Conservation (phyloP, 2,329 filamentous ascomycete genomes). For the Raffaelea arxii region DNA sequence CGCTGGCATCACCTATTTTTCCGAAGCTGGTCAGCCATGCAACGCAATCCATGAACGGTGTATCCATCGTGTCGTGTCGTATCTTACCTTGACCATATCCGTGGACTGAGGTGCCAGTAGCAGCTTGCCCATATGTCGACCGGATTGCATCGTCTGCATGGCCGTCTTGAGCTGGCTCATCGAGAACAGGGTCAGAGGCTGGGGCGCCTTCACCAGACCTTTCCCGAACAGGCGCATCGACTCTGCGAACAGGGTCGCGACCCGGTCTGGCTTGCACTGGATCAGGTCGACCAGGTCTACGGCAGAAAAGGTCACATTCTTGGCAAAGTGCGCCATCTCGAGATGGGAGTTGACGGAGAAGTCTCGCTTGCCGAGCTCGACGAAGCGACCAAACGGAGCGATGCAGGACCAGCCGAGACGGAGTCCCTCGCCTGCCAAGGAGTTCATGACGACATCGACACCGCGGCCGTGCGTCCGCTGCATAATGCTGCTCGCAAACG, state of each 20-base stretch:
- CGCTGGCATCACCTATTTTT: too few species aligned
- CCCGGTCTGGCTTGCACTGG: not conserved
- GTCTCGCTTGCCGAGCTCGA: conserved; percentile 8
- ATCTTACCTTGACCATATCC: not conserved
- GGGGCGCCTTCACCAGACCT: not conserved
- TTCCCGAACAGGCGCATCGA: not conserved
- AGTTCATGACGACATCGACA: conserved; percentile 31
- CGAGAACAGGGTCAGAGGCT: not conserved
- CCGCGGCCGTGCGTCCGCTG: conserved; percentile 20
- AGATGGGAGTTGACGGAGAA: not conserved
- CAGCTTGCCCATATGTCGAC: conserved; percentile 5
- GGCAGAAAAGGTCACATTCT: not conserved
- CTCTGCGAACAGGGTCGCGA: not conserved
- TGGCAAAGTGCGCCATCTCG: not conserved
- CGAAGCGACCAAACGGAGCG: conserved; percentile 21
- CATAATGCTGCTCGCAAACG: conserved; percentile 21
- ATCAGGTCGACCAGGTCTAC: not conserved
- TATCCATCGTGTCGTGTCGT: too few species aligned
- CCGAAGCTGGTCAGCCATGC: too few species aligned
- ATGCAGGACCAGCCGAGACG: conserved; percentile 33
- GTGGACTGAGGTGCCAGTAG: not conserved
- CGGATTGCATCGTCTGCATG: conserved; percentile 7
- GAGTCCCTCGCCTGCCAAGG: conserved; percentile 31
- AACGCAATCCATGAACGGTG: not conserved
- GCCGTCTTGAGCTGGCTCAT: conserved; percentile 20